A percentile compares a stretch with the other conserved stretches of the same genome.
These are phyloP conservation scores for Aethionema arabicum DNA, from an alignment of 345 rosid species.

Conservation along the genomic window DNA sequence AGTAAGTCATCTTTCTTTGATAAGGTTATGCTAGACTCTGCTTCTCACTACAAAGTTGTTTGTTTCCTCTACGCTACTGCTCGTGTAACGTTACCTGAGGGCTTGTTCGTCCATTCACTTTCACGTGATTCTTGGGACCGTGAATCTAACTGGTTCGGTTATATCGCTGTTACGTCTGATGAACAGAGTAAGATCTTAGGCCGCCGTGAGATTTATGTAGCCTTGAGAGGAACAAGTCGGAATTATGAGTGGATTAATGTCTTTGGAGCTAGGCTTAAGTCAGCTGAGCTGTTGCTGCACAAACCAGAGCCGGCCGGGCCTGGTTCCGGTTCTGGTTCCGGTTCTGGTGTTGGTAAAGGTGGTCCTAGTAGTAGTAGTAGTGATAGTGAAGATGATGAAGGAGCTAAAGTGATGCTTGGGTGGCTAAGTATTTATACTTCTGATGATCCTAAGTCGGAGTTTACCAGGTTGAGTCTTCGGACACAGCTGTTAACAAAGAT, in stretches of 20 bases:
- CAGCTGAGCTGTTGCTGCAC: slow-evolving; percentile 48
- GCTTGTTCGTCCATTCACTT: slow-evolving; percentile 62
- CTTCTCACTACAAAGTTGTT: slow-evolving; percentile 47
- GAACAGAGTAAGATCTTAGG: slow-evolving; percentile 46
- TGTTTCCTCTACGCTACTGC: slow-evolving; percentile 82
- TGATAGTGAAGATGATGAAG: slow-evolving; percentile 51
- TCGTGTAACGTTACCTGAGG: slow-evolving; percentile 52
- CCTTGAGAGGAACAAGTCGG: slow-evolving; percentile 75
- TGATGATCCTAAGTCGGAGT: slow-evolving; percentile 55
- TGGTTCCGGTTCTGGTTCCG: not conserved
- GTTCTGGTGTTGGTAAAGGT: not conserved
- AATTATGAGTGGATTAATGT: slow-evolving; percentile 79
- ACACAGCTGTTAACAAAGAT: slow-evolving; percentile 54
- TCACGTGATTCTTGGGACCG: slow-evolving; percentile 89
- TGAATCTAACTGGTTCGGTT: slow-evolving; percentile 97
- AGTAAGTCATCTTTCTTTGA: slow-evolving; percentile 60
- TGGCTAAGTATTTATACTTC: slow-evolving; percentile 80
- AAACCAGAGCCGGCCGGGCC: slow-evolving; percentile 18
- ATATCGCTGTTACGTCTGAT: slow-evolving; percentile 70
- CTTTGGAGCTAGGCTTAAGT: slow-evolving; percentile 54
- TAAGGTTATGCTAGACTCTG: slow-evolving; percentile 65
- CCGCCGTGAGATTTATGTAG: slow-evolving; percentile 75
- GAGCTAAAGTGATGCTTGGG: slow-evolving; percentile 71
- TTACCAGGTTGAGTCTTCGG: slow-evolving; percentile 60
- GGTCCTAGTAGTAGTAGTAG: slow-evolving; percentile 24